These are phyloP conservation scores for Exutisphaerella laricina DNA, from an alignment of 2,329 filamentous ascomycete genomes.

Conservation along the genomic window DNA sequence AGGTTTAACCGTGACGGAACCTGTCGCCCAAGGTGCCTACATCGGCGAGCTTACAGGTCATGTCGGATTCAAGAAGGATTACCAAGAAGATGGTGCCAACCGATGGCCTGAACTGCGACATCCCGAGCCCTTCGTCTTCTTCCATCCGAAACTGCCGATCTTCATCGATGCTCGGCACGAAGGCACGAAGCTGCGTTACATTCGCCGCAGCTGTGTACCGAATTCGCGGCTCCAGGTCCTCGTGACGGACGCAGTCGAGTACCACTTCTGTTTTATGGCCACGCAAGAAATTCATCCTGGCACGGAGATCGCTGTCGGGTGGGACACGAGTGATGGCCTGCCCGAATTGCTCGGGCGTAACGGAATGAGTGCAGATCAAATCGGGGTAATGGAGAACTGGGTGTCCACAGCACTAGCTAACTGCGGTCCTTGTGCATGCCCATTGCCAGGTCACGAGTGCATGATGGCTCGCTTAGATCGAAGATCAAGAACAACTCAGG, in stretches of 20 bases:
- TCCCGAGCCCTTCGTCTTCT: slow-evolving; percentile 51
- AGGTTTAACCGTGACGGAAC: slow-evolving; percentile 53
- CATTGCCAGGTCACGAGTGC: slow-evolving; percentile 37
- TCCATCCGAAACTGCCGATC: slow-evolving; percentile 80
- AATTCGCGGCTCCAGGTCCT: slow-evolving; percentile 87
- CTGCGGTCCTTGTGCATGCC: slow-evolving; percentile 74
- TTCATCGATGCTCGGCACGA: slow-evolving; percentile 89
- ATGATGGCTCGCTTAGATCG: slow-evolving; percentile 33
- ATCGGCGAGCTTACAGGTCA: slow-evolving; percentile 66
- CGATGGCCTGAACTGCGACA: slow-evolving; percentile 46
- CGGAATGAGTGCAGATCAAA: slow-evolving; percentile 21
- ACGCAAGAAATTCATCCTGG: slow-evolving; percentile 68
- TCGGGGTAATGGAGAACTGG: slow-evolving; percentile 51
- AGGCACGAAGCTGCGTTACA: slow-evolving; percentile 78
- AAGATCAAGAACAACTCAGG: slow-evolving; percentile 22
- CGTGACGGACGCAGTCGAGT: slow-evolving; percentile 69
- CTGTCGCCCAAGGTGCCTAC: slow-evolving; percentile 48
- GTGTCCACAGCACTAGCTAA: slow-evolving; percentile 66
- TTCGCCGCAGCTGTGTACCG: slow-evolving; percentile 85
- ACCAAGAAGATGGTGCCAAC: slow-evolving; percentile 42
- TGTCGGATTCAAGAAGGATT: slow-evolving; percentile 45
- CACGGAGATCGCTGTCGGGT: slow-evolving; percentile 63
- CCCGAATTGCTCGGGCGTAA: slow-evolving; percentile 18
- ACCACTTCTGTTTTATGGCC: slow-evolving; percentile 89
- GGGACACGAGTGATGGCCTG: slow-evolving; percentile 44